Evolutionary conservation across 257 asterid species (phyloP).

Genomic region (Solanum habrochaites): DNA sequence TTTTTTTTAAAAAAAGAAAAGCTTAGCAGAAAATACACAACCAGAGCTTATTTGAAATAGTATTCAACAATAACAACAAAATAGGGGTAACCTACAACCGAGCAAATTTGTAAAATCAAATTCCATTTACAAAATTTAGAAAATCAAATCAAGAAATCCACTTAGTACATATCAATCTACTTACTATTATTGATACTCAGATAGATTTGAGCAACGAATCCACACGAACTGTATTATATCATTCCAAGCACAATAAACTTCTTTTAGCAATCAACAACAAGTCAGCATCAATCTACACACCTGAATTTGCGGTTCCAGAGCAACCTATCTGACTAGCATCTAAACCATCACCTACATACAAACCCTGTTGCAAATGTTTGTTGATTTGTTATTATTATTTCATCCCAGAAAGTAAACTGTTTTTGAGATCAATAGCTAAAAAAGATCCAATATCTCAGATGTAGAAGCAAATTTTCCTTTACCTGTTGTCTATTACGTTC

Average conservation of each 20-base stretch:
- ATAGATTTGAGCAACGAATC: background rate
- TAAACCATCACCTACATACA: constrained; percentile 35
- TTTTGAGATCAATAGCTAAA: background rate
- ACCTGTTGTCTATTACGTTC: constrained; percentile 67
- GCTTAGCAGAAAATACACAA: background rate
- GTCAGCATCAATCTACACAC: constrained; percentile 22
- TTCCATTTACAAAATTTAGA: background rate
- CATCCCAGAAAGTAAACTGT: background rate
- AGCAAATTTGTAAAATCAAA: background rate
- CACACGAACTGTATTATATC: background rate
- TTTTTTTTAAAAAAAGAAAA: no score
- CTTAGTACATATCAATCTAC: background rate
- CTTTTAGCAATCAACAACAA: background rate
- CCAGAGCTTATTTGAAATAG: background rate
- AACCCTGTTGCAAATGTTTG: constrained; percentile 35
- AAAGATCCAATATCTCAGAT: background rate
- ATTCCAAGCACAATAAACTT: background rate
- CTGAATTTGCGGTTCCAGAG: constrained; percentile 54
- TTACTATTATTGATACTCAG: background rate
- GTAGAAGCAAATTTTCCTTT: background rate
- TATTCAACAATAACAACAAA: background rate
- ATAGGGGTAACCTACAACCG: background rate
- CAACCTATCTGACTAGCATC: constrained; percentile 52
- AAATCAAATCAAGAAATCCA: background rate
- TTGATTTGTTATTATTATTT: constrained; percentile 2